phyloP scores from a whole-genome alignment of 129 eudicot genomes.

The Apium graveolens region DNA sequence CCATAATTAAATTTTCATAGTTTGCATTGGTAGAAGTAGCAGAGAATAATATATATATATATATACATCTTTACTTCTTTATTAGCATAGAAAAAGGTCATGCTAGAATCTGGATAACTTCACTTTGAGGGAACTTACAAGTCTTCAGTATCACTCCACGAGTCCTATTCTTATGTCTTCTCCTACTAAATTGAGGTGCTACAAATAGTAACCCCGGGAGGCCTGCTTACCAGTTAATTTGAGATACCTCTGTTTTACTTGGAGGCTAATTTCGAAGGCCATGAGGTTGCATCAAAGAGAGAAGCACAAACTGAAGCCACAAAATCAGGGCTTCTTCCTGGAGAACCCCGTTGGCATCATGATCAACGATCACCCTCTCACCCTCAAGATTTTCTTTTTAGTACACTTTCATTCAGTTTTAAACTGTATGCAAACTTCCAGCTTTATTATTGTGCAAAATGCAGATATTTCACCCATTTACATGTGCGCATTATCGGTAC shows the following conservation, averaged over 20 bases:
- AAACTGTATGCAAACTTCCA: not conserved
- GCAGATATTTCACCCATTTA: constrained; percentile 4
- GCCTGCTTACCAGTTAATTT: not conserved
- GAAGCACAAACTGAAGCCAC: not conserved
- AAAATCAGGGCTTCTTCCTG: not conserved
- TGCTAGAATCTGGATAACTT: not conserved
- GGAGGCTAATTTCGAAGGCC: too few relatives aligned
- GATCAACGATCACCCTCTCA: constrained; percentile 5
- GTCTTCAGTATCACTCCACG: not conserved
- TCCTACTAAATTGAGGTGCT: not conserved
- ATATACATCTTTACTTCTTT: too few relatives aligned
- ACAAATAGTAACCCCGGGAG: not conserved
- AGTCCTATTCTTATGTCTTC: not conserved
- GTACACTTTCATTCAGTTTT: not conserved
- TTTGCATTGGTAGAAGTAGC: too few relatives aligned
- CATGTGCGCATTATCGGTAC: not conserved
- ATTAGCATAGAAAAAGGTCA: not conserved
- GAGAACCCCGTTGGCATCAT: not conserved
- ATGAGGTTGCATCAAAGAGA: not conserved
- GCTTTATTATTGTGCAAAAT: not conserved
- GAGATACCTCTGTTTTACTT: not conserved
- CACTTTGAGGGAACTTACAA: not conserved
- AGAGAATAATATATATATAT: too few relatives aligned
- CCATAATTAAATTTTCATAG: not conserved
- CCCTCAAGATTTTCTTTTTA: not conserved